Base-by-base conservation (phyloP, 75 land plant species). In the Ceratopteris richardii region DNA sequence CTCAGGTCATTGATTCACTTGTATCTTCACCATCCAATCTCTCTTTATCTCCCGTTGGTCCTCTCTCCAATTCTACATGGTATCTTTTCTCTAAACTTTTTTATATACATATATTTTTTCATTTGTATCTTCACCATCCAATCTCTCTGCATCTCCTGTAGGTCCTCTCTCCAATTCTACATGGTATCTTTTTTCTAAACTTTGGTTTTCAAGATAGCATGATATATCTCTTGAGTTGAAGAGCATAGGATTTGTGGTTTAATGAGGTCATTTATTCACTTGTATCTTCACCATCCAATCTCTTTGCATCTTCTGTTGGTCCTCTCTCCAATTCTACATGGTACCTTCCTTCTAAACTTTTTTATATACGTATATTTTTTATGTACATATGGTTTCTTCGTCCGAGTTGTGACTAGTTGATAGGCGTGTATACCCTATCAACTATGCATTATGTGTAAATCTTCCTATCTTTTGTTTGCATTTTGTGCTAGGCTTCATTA, bases 1-100 rank as follows among this genome's bases (percentile, higher is more conserved):
- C 9, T 33, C 37, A 85, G 90, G 88, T 82, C 11, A 71, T 85
- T 55, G 86, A 76, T 67, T 77, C 76, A 40, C 78, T 89, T 51
- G 73, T 64, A 5, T 72, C 74, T 51, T 89, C 84, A 31, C 64
- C 73, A 0, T 72, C 73, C 4, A 73, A 62, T 57, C 64, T 64
- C 50, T 76, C 84, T 13, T 44, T 82, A 1, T 89, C 95, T 7
- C 82, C 86, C 22, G 66, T 64, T 18, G 84, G 84, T n/a, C 77
- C 64, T 43, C 56, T 85, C 16, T 72, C 69, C 44, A 77, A 70
- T 64, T 69, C 77, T 67, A 65, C 90, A 26, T 85, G 95, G 95
- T 82, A 20, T 16, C 12, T 18, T 46, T 18, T 46, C 42, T 40
- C 42, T 40, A 9, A 46, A 46, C 22, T 46, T 9, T 33, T n/a